Evolutionary conservation across 2,329 filamentous ascomycete species (phyloP).

Genomic region (Alternaria hordeiaustralica): DNA sequence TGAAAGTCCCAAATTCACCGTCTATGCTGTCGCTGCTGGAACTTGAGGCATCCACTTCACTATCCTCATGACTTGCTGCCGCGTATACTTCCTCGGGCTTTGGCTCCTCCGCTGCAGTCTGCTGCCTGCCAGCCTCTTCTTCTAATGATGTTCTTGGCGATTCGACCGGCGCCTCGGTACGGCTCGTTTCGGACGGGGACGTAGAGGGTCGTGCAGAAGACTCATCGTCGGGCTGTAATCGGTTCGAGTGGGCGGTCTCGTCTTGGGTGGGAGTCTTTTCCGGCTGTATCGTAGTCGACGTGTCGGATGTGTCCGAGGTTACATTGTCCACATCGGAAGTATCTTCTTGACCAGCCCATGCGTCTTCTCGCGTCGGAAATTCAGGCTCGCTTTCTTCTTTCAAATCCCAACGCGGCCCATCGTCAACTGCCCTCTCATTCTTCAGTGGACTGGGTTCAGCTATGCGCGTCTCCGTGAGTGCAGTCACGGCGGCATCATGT

Average conservation of each 20-base stretch:
- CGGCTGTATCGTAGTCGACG: conserved; percentile 39
- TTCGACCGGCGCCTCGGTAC: conserved; percentile 34
- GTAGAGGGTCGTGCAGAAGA: conserved; percentile 44
- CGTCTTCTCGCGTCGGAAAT: conserved; percentile 7
- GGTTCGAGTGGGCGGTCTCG: conserved; percentile 6
- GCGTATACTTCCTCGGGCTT: not conserved
- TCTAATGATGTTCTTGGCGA: conserved; percentile 49
- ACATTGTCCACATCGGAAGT: conserved; percentile 19
- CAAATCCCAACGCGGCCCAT: conserved; percentile 10
- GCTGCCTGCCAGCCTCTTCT: conserved; percentile 22
- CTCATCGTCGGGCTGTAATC: conserved; percentile 33
- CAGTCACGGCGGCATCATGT: conserved; percentile 3
- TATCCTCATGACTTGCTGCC: not conserved
- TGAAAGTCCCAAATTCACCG: conserved; percentile 6
- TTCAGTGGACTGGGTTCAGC: not conserved
- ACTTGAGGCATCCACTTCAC: not conserved
- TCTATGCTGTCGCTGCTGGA: conserved; percentile 6
- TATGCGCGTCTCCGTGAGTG: conserved; percentile 1
- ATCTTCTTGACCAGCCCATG: conserved; percentile 20
- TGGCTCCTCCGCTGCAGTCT: not conserved
- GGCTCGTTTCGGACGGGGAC: conserved; percentile 47
- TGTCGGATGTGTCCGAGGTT: conserved; percentile 40
- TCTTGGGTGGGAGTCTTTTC: conserved; percentile 15
- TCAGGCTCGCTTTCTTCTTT: not conserved
- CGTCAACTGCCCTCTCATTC: not conserved